Base-by-base conservation (phyloP, 495 filamentous ascomycete genomes). In the Penicillium pancosmium region DNA sequence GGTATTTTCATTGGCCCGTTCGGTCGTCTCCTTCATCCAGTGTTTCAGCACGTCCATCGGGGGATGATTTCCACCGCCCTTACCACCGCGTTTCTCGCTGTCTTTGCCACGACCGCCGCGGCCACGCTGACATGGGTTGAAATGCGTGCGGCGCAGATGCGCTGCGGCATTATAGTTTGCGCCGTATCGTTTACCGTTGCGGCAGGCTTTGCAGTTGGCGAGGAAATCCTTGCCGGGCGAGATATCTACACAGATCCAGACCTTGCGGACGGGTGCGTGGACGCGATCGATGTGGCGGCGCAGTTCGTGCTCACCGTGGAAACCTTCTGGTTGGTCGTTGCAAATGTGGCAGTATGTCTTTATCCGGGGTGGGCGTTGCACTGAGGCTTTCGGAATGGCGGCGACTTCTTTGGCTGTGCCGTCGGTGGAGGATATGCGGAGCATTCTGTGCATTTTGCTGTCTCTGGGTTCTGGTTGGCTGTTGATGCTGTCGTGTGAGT, bases 161-260 rank as follows among this genome's bases (percentile, higher is more conserved):
- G 93, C 93, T 2, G 93, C 91, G 1, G 93, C 93, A 63, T 98
- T 98, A 69, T 98, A 97, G 72, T 98, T 96, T 21, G 89, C 91
- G 4, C 88, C 89, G 65, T 98, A 98, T 55, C 79, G 81, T 76
- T 97, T 97, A 50, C 80, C 75, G 33, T 82, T 83, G 10, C 81
- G 82, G 60, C 94, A 98, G 40, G 89, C 85, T 70, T 97, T 96
- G 82, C 94, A 98, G 59, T 88, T 90, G n/a, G 81, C 76, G 6
- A 98, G 82, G 60, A 91, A 88, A 5, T 72, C 81, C 64, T 82
- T 77, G 51, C 80, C 80, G 0, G 78, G 66, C 4, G 83, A 85
- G 49, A 87, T 82, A 43, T 90, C 86, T n/a, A 86, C 76, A 68
- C 90, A 93, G 7, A 97, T 80, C 84, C 84, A 98, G 55, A 91